phyloP scores from a whole-genome alignment of 2,329 filamentous ascomycete genomes.

The Hortaea werneckii region DNA sequence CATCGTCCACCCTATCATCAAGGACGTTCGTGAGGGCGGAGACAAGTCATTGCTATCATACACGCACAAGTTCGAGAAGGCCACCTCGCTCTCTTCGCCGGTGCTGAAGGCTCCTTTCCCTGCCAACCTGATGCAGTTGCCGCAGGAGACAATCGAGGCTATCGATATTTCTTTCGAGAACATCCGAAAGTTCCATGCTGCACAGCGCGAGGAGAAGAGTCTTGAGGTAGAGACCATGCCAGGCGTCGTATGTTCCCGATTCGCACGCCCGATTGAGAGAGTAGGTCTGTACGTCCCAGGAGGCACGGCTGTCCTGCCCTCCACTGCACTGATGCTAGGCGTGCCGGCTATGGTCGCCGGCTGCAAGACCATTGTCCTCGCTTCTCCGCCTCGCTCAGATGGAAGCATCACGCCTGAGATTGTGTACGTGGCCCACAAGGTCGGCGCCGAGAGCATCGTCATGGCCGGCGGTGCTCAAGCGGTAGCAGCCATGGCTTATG shows the following conservation, averaged over 20 bases:
- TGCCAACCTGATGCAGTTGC: slow-evolving; percentile 70
- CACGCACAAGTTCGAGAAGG: slow-evolving; percentile 97
- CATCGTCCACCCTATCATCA: slow-evolving; percentile 84
- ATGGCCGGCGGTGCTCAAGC: slow-evolving; percentile 92
- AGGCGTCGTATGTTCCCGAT: slow-evolving; percentile 87
- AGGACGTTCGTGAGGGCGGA: slow-evolving; percentile 71
- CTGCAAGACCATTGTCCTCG: slow-evolving; percentile 88
- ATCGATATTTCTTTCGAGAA: slow-evolving; percentile 92
- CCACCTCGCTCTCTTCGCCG: slow-evolving; percentile 77
- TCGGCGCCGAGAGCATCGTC: slow-evolving; percentile 91
- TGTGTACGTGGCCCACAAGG: slow-evolving; percentile 93
- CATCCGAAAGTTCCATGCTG: slow-evolving; percentile 85
- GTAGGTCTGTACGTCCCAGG: slow-evolving; percentile 96
- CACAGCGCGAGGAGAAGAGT: slow-evolving; percentile 74
- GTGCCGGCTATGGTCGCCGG: slow-evolving; percentile 96
- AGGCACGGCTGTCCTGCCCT: slow-evolving; percentile 92
- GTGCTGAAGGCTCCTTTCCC: slow-evolving; percentile 87
- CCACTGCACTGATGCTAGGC: slow-evolving; percentile 93
- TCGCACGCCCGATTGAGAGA: slow-evolving; percentile 81
- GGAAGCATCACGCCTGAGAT: slow-evolving; percentile 92
- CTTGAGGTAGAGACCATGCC: slow-evolving; percentile 95
- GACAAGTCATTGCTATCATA: slow-evolving; percentile 85
- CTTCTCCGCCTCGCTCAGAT: slow-evolving; percentile 80
- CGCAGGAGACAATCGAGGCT: slow-evolving; percentile 75
- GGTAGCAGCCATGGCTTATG: slow-evolving; percentile 92